phyloP scores from a whole-genome alignment of 208 protist genomes.

The Trypanosoma avium region DNA sequence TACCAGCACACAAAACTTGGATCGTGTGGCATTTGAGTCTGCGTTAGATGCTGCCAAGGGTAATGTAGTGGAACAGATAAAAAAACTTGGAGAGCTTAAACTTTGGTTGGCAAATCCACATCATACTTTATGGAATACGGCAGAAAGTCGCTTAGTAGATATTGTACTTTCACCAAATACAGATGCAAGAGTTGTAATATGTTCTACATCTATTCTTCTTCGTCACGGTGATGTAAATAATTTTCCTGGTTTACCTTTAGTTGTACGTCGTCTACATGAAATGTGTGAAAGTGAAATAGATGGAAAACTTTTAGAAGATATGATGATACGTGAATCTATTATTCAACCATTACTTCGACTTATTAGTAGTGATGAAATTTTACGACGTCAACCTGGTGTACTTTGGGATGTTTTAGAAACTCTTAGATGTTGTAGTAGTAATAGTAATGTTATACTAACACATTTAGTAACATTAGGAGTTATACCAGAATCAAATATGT shows the following conservation, averaged over 20 bases:
- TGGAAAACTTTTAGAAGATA: slow-evolving; percentile 23
- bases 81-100: slow-evolving; percentile 33
- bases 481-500: slow-evolving; percentile 32
- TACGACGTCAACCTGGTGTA: slow-evolving; percentile 23
- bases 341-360: slow-evolving; percentile 46
- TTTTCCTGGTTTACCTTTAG: slow-evolving; percentile 16
- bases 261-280: slow-evolving; percentile 30
- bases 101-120: slow-evolving; percentile 44
- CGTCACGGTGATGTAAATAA: slow-evolving; percentile 4
- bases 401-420: slow-evolving; percentile 32
- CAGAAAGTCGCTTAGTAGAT: slow-evolving; percentile 22
- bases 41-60: slow-evolving; percentile 24
- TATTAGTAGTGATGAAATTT: slow-evolving; percentile 22
- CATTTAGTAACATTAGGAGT: slow-evolving; percentile 41
- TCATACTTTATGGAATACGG: slow-evolving; percentile 31
- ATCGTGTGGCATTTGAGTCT: slow-evolving; percentile 25
- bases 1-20: slow-evolving; percentile 13
- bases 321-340: slow-evolving; percentile 41
- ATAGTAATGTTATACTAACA: slow-evolving; percentile 21
- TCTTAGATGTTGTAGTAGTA: slow-evolving; percentile 24
- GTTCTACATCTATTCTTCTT: slow-evolving; percentile 21
- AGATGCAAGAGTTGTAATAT: slow-evolving; percentile 15
- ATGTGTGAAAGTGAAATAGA: slow-evolving; percentile 20
- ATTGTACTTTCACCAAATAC: slow-evolving; percentile 3
- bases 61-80: slow-evolving; percentile 21